Base-by-base conservation (phyloP, 2,329 filamentous ascomycete species). In the Elsinoe perseae region DNA sequence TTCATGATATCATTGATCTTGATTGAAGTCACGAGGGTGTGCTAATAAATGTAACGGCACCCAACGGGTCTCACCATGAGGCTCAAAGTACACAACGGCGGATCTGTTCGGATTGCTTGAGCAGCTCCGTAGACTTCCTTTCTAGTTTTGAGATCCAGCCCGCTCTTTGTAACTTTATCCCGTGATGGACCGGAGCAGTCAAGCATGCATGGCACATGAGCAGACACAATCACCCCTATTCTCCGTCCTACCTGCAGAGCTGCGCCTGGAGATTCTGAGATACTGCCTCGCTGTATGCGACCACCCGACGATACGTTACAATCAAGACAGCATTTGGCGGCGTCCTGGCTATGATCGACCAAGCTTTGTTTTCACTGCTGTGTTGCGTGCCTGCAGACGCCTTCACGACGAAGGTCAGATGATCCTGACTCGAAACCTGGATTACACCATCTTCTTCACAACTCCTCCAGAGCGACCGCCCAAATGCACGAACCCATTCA, bases 311-410 rank as follows among this genome's bases (percentile, higher is more conserved):
- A 50, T 56, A n/a, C 36, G 42, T 27, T 69, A 65, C 54, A 60
- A 63, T 9, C 57, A 61, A 20, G 63, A 58, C 30, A 61, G 58
- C 6, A 65, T 63, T 56, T 69, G 66, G 59, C 68, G 64, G 54
- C 67, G 70, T 27, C 69, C 67, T 16, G 67, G 66, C n/a, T 63
- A 68, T 46, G 59, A 61, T 1, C 64, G 61, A 3, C 64, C 61
- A 1, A 60, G 62, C 34, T 61, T 58, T 20, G 59, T 61, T 12
- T 54, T 59, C 40, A 65, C 61, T 2, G 59, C 57, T 4, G 57
- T 72, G 5, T 59, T 72, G 7, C 61, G 61, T 2, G 72, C 71
- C 2, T 73, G 71, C 57, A 65, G 68, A 42, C 64, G 66, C 16
- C 60, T 65, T 16, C 72, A 69, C 59, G 61, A 70, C 10, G 71